Evolutionary conservation across 805 yeast genomes (phyloP).

Genomic region (Teunomyces tritomae): DNA sequence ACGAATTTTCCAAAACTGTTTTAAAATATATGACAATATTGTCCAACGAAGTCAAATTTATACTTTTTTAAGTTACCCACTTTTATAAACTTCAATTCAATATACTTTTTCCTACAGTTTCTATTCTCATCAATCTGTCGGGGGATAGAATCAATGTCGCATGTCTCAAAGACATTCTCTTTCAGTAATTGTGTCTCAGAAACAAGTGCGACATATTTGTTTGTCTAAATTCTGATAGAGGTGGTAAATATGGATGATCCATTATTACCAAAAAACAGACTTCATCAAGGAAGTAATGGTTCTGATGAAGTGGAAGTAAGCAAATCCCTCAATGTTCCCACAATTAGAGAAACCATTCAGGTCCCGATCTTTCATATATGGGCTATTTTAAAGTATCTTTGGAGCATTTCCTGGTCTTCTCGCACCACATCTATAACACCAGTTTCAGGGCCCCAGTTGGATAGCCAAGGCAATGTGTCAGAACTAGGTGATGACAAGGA

Average conservation of each 20-base stretch:
- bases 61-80: not conserved
- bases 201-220: too few relatives aligned
- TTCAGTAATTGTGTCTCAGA: too few relatives aligned
- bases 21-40: not conserved
- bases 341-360: not conserved
- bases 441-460: not conserved
- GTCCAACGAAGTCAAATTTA: not conserved
- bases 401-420: not conserved
- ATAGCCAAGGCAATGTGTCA: not conserved
- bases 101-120: not conserved
- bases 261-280: not conserved
- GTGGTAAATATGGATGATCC: not conserved
- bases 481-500: not conserved
- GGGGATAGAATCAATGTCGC: not conserved
- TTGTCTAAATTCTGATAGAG: too few relatives aligned
- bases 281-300: not conserved
- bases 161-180: not conserved
- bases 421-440: not conserved
- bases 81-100: not conserved
- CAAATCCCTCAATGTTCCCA: not conserved
- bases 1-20: not conserved
- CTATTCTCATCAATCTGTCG: too few relatives aligned
- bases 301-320: not conserved
- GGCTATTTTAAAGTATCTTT: not conserved
- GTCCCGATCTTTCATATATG: not conserved